Conservation (phyloP, 1,284 basidiomycete species). For the Inonotus hispidus region DNA sequence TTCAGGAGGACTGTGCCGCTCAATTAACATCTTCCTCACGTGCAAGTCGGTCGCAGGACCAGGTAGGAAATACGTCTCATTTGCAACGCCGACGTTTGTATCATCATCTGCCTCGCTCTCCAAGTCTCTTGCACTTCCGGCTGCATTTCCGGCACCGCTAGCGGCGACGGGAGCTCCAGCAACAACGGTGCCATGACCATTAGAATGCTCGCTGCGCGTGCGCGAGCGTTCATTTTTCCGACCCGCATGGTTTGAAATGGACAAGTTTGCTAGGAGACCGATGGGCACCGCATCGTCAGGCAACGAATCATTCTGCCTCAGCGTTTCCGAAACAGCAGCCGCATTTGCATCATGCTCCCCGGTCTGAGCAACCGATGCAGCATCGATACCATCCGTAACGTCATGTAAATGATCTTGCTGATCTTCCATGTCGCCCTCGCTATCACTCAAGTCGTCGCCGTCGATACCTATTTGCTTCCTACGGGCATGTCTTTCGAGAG, state of each 20-base stretch:
- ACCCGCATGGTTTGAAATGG: slow-evolving; percentile 45
- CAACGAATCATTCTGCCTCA: slow-evolving; percentile 37
- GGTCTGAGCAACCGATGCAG: slow-evolving; percentile 5
- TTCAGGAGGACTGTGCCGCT: slow-evolving; percentile 76
- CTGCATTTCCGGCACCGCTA: slow-evolving; percentile 25
- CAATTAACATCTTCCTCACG: slow-evolving; percentile 68
- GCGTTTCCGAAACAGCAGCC: slow-evolving; percentile 15
- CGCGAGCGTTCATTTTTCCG: slow-evolving; percentile 31
- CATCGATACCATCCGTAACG: background rate
- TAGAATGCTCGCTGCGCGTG: slow-evolving; percentile 23
- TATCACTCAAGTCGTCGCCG: slow-evolving; percentile 29
- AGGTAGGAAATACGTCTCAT: slow-evolving; percentile 76
- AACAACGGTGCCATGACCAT: slow-evolving; percentile 27
- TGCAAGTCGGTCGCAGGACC: slow-evolving; percentile 68
- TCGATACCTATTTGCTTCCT: slow-evolving; percentile 17
- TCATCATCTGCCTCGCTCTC: slow-evolving; percentile 38
- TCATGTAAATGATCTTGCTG: slow-evolving; percentile 7
- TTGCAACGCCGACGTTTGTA: slow-evolving; percentile 72
- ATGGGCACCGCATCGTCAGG: slow-evolving; percentile 66
- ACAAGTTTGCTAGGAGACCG: slow-evolving; percentile 65
- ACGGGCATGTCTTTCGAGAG: slow-evolving; percentile 36
- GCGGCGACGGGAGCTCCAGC: slow-evolving; percentile 32
- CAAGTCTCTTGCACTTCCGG: slow-evolving; percentile 20
- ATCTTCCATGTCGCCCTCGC: slow-evolving; percentile 21
- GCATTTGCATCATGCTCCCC: slow-evolving; percentile 25